These are phyloP conservation scores for Phlyctochytrium bullatum DNA, from an alignment of 192 early-diverging fungal genomes.

Conservation along the genomic window DNA sequence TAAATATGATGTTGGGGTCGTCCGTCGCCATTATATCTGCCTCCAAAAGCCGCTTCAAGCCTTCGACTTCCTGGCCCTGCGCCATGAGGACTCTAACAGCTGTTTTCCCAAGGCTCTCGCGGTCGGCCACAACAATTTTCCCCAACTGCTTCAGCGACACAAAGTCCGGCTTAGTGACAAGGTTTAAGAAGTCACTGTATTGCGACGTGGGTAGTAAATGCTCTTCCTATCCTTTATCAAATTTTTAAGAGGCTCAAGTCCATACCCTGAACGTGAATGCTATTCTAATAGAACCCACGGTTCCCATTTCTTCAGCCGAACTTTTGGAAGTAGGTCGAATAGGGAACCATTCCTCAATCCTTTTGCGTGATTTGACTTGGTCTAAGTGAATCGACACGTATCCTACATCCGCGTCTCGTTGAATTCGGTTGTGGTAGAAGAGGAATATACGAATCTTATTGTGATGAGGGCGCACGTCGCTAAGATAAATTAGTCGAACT, in stretches of 20 bases:
- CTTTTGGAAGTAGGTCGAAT: conserved; percentile 24
- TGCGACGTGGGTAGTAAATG: conserved; percentile 30
- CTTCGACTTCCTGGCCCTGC: conserved; percentile 31
- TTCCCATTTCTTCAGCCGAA: background rate
- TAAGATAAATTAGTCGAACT: background rate
- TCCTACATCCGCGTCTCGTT: conserved; percentile 35
- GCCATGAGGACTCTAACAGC: conserved; percentile 35
- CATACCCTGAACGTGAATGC: conserved; percentile 19
- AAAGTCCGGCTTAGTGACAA: conserved; percentile 41
- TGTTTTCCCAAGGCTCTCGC: conserved; percentile 40
- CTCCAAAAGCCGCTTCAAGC: conserved; percentile 16
- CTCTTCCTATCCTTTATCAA: conserved; percentile 13
- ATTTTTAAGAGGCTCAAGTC: background rate
- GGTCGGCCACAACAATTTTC: conserved; percentile 18
- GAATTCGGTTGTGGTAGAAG: conserved; percentile 32
- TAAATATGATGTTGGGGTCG: conserved; percentile 56
- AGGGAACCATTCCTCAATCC: conserved; percentile 37
- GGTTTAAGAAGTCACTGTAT: conserved; percentile 32
- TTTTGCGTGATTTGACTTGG: conserved; percentile 17
- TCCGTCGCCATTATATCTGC: conserved; percentile 26
- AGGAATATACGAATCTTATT: conserved; percentile 26
- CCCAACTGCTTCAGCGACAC: conserved; percentile 36
- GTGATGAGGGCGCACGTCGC: conserved; percentile 35
- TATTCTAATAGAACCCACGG: conserved; percentile 30
- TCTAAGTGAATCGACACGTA: conserved; percentile 37